Evolutionary conservation across 768 basidiomycete genomes (phyloP).

Genomic region (Termitomyces sp.): DNA sequence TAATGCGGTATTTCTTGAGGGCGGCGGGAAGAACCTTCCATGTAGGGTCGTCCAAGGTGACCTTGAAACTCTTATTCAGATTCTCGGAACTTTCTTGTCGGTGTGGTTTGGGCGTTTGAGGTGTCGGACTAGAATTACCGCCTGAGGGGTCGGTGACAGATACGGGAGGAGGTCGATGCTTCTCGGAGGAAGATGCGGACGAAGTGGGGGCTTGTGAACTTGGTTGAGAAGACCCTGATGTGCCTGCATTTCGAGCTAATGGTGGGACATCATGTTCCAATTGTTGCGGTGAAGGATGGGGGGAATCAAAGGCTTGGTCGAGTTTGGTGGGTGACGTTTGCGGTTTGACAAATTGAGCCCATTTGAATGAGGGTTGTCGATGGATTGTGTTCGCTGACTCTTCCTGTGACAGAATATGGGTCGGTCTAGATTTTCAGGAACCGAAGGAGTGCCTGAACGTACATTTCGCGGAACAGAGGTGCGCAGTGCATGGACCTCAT

Average conservation of each 20-base stretch:
- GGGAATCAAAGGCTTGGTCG: slow-evolving; percentile 57
- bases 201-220: slow-evolving; percentile 13
- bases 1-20: slow-evolving; percentile 97
- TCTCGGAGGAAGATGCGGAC: slow-evolving; percentile 20
- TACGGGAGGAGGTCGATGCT: slow-evolving; percentile 25
- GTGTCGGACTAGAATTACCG: slow-evolving; percentile 22
- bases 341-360: slow-evolving; percentile 78
- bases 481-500: slow-evolving; percentile 51
- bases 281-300: slow-evolving; percentile 74
- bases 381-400: slow-evolving; percentile 37
- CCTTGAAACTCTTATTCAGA: slow-evolving; percentile 87
- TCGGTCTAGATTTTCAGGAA: slow-evolving; percentile 8
- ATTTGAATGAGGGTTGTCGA: slow-evolving; percentile 82
- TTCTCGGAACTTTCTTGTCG: slow-evolving; percentile 70
- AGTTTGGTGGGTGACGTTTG: slow-evolving; percentile 77
- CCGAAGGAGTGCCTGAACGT: slow-evolving; percentile 12
- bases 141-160: slow-evolving; percentile 25
- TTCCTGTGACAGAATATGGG: slow-evolving; percentile 21
- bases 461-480: slow-evolving; percentile 35
- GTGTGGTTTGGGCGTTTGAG: slow-evolving; percentile 35
- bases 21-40: slow-evolving; percentile 99
- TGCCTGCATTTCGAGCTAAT: slow-evolving; percentile 24
- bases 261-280: slow-evolving; percentile 61
- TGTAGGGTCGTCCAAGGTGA: slow-evolving; percentile 95
- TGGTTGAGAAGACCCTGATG: slow-evolving; percentile 21